These are phyloP conservation scores for Pythium coloratum DNA, from an alignment of 352 stramenopile genomes.

Conservation along the genomic window DNA sequence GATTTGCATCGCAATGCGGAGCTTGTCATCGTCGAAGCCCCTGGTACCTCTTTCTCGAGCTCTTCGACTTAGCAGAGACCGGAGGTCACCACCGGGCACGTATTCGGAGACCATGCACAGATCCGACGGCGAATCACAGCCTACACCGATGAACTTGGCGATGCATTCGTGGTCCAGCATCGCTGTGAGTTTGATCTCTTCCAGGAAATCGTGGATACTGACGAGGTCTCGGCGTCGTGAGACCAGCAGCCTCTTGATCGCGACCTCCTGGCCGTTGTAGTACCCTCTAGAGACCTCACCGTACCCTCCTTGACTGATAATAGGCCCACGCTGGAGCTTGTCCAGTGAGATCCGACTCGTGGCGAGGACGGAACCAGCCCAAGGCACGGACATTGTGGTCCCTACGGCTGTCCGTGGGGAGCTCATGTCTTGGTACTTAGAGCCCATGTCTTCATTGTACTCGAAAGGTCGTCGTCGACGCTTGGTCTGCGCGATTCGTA, in stretches of 20 bases:
- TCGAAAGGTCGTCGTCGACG: no score
- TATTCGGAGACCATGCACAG: conserved; percentile 42
- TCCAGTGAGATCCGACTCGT: conserved; percentile 29
- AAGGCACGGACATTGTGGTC: no score
- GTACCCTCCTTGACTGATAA: conserved; percentile 13
- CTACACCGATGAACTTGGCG: conserved; percentile 32
- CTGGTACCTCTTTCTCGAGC: not conserved
- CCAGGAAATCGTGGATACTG: not conserved
- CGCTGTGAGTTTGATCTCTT: not conserved
- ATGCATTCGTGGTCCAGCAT: not conserved
- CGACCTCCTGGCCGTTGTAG: conserved; percentile 22
- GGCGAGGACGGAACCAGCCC: conserved; percentile 9
- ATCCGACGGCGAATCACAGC: conserved; percentile 42
- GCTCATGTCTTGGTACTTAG: no score
- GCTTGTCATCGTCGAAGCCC: conserved; percentile 28
- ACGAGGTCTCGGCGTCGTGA: conserved; percentile 6
- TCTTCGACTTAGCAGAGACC: conserved; percentile 31
- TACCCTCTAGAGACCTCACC: conserved; percentile 19
- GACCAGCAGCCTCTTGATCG: conserved; percentile 16
- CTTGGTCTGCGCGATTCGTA: no score
- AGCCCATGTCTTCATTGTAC: no score
- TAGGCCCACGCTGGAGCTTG: conserved; percentile 1
- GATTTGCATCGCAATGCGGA: conserved; percentile 17
- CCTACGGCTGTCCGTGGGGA: no score
- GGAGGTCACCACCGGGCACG: conserved; percentile 44